Conservation (phyloP, 257 asterid genomes). For the Solanum stenotomum region DNA sequence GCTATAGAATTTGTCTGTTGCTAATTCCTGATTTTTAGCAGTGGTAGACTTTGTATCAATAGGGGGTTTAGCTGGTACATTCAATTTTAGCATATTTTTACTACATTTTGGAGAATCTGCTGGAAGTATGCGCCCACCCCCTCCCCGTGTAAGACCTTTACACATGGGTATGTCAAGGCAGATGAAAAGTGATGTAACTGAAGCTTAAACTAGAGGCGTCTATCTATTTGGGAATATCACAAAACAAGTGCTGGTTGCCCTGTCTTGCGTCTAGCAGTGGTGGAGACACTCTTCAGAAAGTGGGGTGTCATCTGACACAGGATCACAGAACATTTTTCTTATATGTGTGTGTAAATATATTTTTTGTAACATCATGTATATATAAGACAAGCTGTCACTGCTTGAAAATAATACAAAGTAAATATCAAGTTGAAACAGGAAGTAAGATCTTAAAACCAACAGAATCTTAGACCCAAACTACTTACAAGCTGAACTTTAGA, state of each 20-base stretch:
- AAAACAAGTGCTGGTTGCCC: not conserved
- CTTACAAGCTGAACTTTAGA: not conserved
- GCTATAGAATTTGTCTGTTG: not conserved
- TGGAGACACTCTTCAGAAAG: not conserved
- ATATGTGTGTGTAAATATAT: not conserved
- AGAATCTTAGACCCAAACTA: not conserved
- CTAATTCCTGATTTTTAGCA: not conserved
- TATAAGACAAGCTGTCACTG: not conserved
- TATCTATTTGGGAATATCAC: not conserved
- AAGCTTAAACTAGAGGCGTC: not conserved
- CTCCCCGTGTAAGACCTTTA: not conserved
- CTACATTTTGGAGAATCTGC: not conserved
- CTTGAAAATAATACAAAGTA: not conserved
- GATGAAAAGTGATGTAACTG: not conserved
- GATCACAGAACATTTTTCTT: not conserved
- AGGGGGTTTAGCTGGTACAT: not conserved
- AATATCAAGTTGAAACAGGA: not conserved
- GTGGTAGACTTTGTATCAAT: not conserved
- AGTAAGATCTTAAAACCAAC: not conserved
- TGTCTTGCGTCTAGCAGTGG: not conserved
- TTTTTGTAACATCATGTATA: not conserved
- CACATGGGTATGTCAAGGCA: not conserved
- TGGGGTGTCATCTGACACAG: not conserved
- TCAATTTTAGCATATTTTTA: not conserved
- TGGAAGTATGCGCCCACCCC: not conserved